Conservation (phyloP, 805 yeast genomes). For the Nakazawaea ishiwadae region DNA sequence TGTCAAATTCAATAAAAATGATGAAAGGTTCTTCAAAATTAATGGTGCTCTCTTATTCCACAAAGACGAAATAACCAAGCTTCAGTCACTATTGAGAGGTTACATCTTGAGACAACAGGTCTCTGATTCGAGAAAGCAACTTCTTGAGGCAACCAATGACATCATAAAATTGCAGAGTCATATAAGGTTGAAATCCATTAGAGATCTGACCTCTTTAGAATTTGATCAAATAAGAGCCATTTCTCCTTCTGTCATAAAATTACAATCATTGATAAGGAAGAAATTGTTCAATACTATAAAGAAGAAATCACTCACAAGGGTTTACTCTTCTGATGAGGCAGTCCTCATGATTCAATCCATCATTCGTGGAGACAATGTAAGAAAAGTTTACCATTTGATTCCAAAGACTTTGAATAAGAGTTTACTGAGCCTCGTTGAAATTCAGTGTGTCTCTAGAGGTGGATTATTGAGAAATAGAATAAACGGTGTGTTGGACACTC, state of each 20-base stretch:
- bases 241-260: constrained; percentile 15
- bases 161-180: constrained; percentile 35
- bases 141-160: constrained; percentile 17
- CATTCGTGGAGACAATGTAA: constrained; percentile 20
- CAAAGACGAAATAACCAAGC: constrained; percentile 18
- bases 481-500: constrained; percentile 35
- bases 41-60: constrained; percentile 17
- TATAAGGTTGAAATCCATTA: constrained; percentile 31
- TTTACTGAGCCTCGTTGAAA: constrained; percentile 20
- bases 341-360: constrained; percentile 36
- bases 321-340: constrained; percentile 21
- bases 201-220: constrained; percentile 7
- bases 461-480: constrained; percentile 37
- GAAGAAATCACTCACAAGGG: constrained; percentile 17
- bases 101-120: constrained; percentile 17
- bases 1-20: constrained; percentile 24
- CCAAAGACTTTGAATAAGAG: constrained; percentile 15
- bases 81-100: constrained; percentile 35
- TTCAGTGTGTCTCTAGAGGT: constrained; percentile 41
- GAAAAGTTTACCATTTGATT: constrained; percentile 14
- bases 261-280: constrained; percentile 37
- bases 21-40: constrained; percentile 16
- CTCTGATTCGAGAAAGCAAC: constrained; percentile 15
- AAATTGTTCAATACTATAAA: constrained; percentile 19
- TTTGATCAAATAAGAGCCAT: constrained; percentile 13